Conservation (phyloP, 257 asterid species). For the Haberlea rhodopensis region DNA sequence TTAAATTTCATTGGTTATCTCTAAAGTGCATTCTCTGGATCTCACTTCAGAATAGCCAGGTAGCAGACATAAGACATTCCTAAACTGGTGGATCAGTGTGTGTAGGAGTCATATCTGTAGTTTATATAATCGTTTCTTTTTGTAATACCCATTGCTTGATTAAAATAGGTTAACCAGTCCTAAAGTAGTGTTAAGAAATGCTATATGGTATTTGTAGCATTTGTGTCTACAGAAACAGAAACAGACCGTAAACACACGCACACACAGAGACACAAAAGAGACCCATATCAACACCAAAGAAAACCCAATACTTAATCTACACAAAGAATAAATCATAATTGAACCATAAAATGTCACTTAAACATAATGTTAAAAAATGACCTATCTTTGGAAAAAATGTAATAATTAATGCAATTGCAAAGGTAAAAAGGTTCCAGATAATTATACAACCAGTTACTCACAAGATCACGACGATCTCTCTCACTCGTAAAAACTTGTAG, state of each 20-base stretch:
- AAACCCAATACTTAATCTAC: slow-evolving; percentile 5
- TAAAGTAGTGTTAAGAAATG: too few relatives aligned
- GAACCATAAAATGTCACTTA: slow-evolving; percentile 6
- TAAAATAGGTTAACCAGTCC: too few relatives aligned
- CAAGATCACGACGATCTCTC: slow-evolving; percentile 99
- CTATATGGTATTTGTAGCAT: too few relatives aligned
- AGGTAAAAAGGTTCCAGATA: slow-evolving; percentile 15
- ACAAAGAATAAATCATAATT: neutral
- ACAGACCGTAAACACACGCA: neutral
- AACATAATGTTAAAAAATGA: slow-evolving; percentile 2
- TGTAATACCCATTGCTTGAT: too few relatives aligned
- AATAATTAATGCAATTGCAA: slow-evolving; percentile 1
- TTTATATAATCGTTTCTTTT: too few relatives aligned
- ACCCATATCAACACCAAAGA: neutral
- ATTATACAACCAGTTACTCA: slow-evolving; percentile 40
- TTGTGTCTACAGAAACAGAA: neutral
- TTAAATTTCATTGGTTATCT: neutral
- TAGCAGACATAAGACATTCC: neutral
- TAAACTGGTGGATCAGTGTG: neutral
- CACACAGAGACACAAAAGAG: neutral
- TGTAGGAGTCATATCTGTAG: neutral
- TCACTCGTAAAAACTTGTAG: slow-evolving; percentile 88
- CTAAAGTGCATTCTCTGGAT: neutral
- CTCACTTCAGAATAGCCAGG: neutral
- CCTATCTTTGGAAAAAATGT: slow-evolving; percentile 2